Conservation (phyloP, 1,284 basidiomycete genomes). For the Vanrija sp. region DNA sequence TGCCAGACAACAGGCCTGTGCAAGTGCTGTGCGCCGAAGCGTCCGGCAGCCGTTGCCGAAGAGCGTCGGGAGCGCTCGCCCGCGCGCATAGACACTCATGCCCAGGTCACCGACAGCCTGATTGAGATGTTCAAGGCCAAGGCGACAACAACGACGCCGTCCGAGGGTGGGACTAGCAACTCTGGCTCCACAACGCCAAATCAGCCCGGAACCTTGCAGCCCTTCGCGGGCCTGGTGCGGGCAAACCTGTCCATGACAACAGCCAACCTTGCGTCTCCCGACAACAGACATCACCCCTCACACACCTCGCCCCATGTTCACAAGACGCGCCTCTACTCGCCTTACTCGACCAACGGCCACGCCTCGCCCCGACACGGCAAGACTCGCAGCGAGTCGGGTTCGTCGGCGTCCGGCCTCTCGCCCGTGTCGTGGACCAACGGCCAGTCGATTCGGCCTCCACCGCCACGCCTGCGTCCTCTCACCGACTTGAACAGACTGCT, state of each 20-base stretch:
- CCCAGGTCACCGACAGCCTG: conserved; percentile 23
- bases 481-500: conserved; percentile 41
- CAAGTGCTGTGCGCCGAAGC: conserved; percentile 57
- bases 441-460: conserved; percentile 7
- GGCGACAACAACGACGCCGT: conserved; percentile 17
- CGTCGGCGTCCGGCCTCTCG: neutral
- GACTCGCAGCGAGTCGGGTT: conserved; percentile 9
- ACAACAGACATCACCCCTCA: conserved; percentile 39
- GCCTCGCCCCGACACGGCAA: conserved; percentile 24
- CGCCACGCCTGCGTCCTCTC: conserved; percentile 27
- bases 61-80: neutral
- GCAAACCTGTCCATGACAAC: conserved; percentile 10
- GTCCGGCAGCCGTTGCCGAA: neutral
- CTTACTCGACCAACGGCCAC: conserved; percentile 37
- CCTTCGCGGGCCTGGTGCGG: neutral
- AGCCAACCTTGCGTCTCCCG: conserved; percentile 25
- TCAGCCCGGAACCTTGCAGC: neutral
- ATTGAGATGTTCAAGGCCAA: conserved; percentile 35
- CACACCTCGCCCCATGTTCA: conserved; percentile 46
- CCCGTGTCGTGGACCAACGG: neutral
- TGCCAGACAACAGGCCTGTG: conserved; percentile 52
- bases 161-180: neutral
- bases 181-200: conserved; percentile 17
- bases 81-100: conserved; percentile 3
- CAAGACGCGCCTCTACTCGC: conserved; percentile 49